Evolutionary conservation across 2,329 filamentous ascomycete genomes (phyloP).

Genomic region (Metarhizium album): DNA sequence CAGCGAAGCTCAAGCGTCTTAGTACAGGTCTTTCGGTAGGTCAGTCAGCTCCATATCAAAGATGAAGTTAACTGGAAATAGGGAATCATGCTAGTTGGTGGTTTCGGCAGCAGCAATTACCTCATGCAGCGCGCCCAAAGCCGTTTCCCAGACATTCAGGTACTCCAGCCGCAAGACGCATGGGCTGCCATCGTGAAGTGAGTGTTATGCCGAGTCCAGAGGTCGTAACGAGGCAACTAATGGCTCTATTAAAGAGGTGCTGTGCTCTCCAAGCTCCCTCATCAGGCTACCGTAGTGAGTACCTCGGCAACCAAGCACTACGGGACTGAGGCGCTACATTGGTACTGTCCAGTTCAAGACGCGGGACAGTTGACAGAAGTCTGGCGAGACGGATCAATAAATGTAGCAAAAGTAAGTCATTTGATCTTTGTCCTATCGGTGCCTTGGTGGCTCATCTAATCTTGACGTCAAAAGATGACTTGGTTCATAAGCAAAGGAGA

Average conservation of each 20-base stretch:
- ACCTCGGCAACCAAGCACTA: slow-evolving; percentile 2
- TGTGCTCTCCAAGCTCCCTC: background rate
- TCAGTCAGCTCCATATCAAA: no score
- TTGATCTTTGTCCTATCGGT: no score
- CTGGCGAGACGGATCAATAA: background rate
- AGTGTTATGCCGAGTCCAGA: background rate
- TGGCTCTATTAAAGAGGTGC: background rate
- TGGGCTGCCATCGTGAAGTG: slow-evolving; percentile 7
- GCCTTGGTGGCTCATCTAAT: background rate
- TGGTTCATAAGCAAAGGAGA: slow-evolving; percentile 1
- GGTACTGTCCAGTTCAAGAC: background rate
- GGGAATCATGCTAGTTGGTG: slow-evolving; percentile 6
- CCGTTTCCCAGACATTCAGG: slow-evolving; percentile 2
- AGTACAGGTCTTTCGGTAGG: background rate
- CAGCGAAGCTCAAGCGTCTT: background rate
- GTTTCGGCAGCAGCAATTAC: slow-evolving; percentile 4
- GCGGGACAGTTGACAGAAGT: background rate
- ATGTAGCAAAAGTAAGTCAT: background rate
- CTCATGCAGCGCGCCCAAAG: background rate
- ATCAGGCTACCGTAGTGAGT: background rate
- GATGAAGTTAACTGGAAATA: background rate
- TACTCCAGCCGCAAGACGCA: slow-evolving; percentile 2
- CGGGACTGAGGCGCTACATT: background rate
- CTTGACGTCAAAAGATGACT: background rate
- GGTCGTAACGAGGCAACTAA: background rate